phyloP scores from a whole-genome alignment of 1,284 basidiomycete genomes.

The Bondarzewia mesenterica region DNA sequence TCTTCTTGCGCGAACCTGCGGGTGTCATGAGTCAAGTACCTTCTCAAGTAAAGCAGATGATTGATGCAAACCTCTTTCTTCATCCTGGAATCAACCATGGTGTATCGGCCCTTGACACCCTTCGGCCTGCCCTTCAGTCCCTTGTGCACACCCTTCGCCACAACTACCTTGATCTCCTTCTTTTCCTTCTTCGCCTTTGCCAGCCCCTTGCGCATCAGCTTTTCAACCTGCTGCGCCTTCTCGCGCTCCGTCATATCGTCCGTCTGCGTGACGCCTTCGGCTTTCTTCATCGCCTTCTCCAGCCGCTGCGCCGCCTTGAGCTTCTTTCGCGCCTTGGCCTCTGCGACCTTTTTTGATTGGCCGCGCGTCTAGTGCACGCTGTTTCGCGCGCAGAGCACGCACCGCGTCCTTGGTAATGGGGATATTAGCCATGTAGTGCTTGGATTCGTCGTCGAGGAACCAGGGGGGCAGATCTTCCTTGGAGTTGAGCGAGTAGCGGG shows the following conservation, averaged over 20 bases:
- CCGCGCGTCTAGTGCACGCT: slow-evolving; percentile 90
- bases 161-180: slow-evolving; percentile 83
- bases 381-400: slow-evolving; percentile 77
- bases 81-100: slow-evolving; percentile 88
- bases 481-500: slow-evolving; percentile 84
- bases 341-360: slow-evolving; percentile 99
- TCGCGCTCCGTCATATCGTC: slow-evolving; percentile 90
- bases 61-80: slow-evolving; percentile 60
- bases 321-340: slow-evolving; percentile 98
- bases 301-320: slow-evolving; percentile 79
- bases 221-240: slow-evolving; percentile 91
- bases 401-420: slow-evolving; percentile 97
- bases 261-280: slow-evolving; percentile 89
- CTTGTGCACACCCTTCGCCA: slow-evolving; percentile 86
- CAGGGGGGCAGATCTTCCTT: slow-evolving; percentile 91
- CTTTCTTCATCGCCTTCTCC: slow-evolving; percentile 94
- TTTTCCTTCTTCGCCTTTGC: slow-evolving; percentile 62
- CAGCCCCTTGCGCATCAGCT: slow-evolving; percentile 78
- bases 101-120: slow-evolving; percentile 89
- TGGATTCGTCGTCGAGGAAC: slow-evolving; percentile 97
- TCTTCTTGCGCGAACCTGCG: slow-evolving; percentile 63
- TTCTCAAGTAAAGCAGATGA: slow-evolving; percentile 6
- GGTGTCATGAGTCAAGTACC: neutral
- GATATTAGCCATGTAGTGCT: slow-evolving; percentile 90
- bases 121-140: slow-evolving; percentile 92